Evolutionary conservation across 2,329 filamentous ascomycete species (phyloP).

Genomic region (Diplodia sapinea): DNA sequence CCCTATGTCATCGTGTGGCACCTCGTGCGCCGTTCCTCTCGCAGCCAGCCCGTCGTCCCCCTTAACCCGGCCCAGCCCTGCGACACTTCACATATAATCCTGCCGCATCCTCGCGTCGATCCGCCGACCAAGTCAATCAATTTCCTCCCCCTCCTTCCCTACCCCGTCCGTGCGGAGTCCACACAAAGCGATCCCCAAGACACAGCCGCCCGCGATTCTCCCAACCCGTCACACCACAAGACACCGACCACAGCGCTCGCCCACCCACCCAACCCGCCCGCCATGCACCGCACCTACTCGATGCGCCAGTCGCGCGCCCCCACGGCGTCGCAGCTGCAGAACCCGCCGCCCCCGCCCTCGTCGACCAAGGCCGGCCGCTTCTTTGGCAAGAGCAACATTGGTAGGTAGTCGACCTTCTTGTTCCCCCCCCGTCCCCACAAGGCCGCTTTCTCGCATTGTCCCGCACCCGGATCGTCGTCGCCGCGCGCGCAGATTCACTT

Average conservation of each 20-base stretch:
- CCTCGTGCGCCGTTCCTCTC: neutral
- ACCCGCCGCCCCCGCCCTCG: constrained; percentile 88
- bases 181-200: constrained; percentile 4
- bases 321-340: constrained; percentile 89
- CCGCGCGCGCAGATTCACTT: constrained; percentile 7
- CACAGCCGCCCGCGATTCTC: neutral
- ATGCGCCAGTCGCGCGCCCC: constrained; percentile 98
- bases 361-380: constrained; percentile 89
- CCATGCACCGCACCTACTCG: constrained; percentile 98
- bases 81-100: constrained; percentile 24
- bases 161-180: constrained; percentile 21
- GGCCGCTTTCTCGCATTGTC: constrained; percentile 11
- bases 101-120: constrained; percentile 21
- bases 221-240: constrained; percentile 10
- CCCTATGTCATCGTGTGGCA: constrained; percentile 2
- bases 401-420: constrained; percentile 60
- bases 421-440: constrained; percentile 2
- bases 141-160: constrained; percentile 1
- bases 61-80: constrained; percentile 12
- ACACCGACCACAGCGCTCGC: neutral
- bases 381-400: constrained; percentile 84
- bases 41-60: neutral
- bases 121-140: constrained; percentile 24
- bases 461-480: constrained; percentile 4
- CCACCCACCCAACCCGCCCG: constrained; percentile 27